Evolutionary conservation across 1,284 basidiomycete species (phyloP).

Genomic region (Moesziomyces parantarcticus): DNA sequence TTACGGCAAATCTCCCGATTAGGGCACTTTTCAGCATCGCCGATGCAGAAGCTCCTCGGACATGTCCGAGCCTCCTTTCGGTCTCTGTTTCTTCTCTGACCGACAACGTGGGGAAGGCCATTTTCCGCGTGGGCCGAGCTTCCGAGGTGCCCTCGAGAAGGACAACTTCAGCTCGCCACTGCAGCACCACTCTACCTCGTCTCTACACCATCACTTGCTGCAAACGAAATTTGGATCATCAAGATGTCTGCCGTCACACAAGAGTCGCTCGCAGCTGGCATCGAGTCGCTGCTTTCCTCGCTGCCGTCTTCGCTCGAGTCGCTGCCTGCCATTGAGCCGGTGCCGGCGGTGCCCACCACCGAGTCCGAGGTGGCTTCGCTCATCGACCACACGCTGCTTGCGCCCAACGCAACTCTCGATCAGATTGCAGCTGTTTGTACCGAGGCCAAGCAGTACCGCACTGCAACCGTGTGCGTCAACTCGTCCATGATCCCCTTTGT

Average conservation of each 20-base stretch:
- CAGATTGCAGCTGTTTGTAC: slow-evolving; percentile 46
- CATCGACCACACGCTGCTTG: slow-evolving; percentile 64
- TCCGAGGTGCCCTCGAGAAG: slow-evolving; percentile 8
- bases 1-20: slow-evolving; percentile 19
- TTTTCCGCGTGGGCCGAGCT: slow-evolving; percentile 14
- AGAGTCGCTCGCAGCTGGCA: slow-evolving; percentile 19
- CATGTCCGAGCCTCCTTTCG: slow-evolving; percentile 6
- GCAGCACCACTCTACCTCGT: too few species aligned
- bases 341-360: slow-evolving; percentile 31
- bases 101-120: not conserved
- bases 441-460: slow-evolving; percentile 46
- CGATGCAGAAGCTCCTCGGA: slow-evolving; percentile 6
- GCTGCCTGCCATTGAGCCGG: slow-evolving; percentile 27
- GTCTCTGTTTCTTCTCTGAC: not conserved
- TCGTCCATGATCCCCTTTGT: slow-evolving; percentile 67
- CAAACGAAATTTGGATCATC: not conserved
- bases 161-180: too few species aligned
- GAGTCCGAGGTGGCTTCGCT: slow-evolving; percentile 39
- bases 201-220: too few species aligned
- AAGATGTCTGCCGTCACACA: slow-evolving; percentile 22
- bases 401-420: slow-evolving; percentile 46
- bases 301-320: slow-evolving; percentile 13
- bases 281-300: slow-evolving; percentile 25
- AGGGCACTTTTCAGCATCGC: not conserved
- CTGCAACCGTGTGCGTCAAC: slow-evolving; percentile 61